Base-by-base conservation (phyloP, 2,329 filamentous ascomycete species). In the Rhynchosporium secalis region DNA sequence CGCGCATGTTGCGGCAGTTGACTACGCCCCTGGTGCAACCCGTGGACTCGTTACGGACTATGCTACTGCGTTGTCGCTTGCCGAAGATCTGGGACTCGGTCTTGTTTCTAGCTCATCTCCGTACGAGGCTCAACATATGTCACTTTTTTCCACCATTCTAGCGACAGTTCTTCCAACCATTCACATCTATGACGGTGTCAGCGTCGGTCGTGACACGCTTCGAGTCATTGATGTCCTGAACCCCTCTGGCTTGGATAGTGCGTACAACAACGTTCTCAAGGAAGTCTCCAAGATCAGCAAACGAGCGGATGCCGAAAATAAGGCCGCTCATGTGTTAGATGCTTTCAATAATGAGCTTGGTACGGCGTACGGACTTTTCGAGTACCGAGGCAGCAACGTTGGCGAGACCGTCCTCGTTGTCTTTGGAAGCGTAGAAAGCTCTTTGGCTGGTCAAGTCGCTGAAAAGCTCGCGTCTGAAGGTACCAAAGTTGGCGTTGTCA, bases 121-220 rank as follows among this genome's bases (percentile, higher is more conserved):
- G 36, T 93, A 96, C 70, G 95, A 99, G 79, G 84, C 90, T 55
- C 95, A 99, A 81, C 95, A 99, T 78, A 96, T 96, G 89, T 85
- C 92, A 7, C 79, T 96, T n/a, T 88, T 96, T 71, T 86, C 92
- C 0, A 96, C 92, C 3, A 78, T 96, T 29, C 80, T 96, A 65
- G 89, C 92, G 26, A 87, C 85, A 51, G 79, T 95, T 13, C 75
- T 94, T 33, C 92, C 92, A n/a, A 91, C 90, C 0, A 82, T 96
- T 33, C 92, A 96, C 75, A 86, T 92, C 69, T 96, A 95, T 73
- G 92, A 96, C 73, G 93, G 92, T 64, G 86, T 96, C 61, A 88
- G 86, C 62, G 87, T 94, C 65, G 90, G 90, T 60, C 83, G 91
- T 57, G 92, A 96, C 78, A 95, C 90, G 26, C 86, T 91, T 28